Evolutionary conservation across 1,284 basidiomycete genomes (phyloP).

Genomic region (Xerocomus minutiporus): DNA sequence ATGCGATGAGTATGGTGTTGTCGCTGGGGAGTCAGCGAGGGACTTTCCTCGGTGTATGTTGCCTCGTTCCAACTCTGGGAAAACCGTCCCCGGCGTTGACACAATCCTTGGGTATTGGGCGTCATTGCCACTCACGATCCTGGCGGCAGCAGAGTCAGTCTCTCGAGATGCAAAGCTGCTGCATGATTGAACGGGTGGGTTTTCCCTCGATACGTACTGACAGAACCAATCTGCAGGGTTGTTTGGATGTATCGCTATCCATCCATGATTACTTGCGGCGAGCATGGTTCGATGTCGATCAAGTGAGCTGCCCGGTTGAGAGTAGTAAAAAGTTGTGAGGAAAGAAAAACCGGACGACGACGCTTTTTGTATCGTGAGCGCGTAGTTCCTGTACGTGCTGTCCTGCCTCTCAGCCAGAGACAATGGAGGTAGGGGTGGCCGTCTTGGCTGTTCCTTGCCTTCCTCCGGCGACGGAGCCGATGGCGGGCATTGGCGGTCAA

Average conservation of each 20-base stretch:
- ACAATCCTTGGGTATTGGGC: background rate
- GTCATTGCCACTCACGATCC: background rate
- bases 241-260: background rate
- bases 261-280: background rate
- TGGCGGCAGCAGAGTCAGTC: background rate
- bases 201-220: background rate
- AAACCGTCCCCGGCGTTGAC: background rate
- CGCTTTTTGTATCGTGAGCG: background rate
- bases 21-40: background rate
- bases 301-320: background rate
- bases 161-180: background rate
- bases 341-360: background rate
- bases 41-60: background rate
- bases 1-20: background rate
- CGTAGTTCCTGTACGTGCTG: background rate
- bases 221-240: background rate
- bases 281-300: background rate
- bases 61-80: background rate
- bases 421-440: background rate
- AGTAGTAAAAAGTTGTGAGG: background rate
- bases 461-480: background rate
- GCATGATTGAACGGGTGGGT: background rate
- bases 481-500: background rate
- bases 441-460: background rate
- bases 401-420: background rate